Percentiles rank a stretch among this genome's conserved stretches.
Evolutionary conservation across 768 basidiomycete species (phyloP).

Genomic region (Suillus cothurnatus): DNA sequence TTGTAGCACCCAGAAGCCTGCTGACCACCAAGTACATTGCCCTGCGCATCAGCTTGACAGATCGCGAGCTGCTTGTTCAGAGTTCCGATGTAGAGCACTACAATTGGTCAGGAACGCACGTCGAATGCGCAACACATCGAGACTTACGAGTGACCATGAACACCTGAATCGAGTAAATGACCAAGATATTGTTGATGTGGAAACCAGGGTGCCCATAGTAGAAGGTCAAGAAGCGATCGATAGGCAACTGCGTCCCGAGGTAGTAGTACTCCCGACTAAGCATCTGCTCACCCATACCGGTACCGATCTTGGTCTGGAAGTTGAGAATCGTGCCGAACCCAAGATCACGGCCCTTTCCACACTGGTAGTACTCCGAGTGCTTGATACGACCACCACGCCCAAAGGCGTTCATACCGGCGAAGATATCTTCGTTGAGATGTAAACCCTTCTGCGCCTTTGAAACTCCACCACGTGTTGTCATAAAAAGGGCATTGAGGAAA

Average conservation of each 20-base stretch:
- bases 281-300: slow-evolving; percentile 99
- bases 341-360: slow-evolving; percentile 98
- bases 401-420: slow-evolving; percentile 99
- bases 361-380: slow-evolving; percentile 99
- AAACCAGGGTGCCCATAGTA: slow-evolving; percentile 99
- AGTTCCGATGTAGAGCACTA: slow-evolving; percentile 93
- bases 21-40: slow-evolving; percentile 82
- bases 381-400: slow-evolving; percentile 99
- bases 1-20: slow-evolving; percentile 84
- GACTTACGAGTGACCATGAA: slow-evolving; percentile 93
- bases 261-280: slow-evolving; percentile 99
- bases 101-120: slow-evolving; percentile 15
- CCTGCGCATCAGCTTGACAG: slow-evolving; percentile 81
- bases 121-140: background rate
- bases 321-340: slow-evolving; percentile 99
- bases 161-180: slow-evolving; percentile 96
- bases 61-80: slow-evolving; percentile 92
- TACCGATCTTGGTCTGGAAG: slow-evolving; percentile 99
- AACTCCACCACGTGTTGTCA: slow-evolving; percentile 98
- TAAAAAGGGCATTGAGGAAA: slow-evolving; percentile 97
- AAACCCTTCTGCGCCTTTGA: slow-evolving; percentile 99
- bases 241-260: slow-evolving; percentile 94
- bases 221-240: slow-evolving; percentile 99
- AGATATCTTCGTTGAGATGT: slow-evolving; percentile 99
- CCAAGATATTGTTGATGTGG: slow-evolving; percentile 99